These are phyloP conservation scores for Fusarium luffae DNA, from an alignment of 2,329 filamentous ascomycete genomes.

Conservation along the genomic window DNA sequence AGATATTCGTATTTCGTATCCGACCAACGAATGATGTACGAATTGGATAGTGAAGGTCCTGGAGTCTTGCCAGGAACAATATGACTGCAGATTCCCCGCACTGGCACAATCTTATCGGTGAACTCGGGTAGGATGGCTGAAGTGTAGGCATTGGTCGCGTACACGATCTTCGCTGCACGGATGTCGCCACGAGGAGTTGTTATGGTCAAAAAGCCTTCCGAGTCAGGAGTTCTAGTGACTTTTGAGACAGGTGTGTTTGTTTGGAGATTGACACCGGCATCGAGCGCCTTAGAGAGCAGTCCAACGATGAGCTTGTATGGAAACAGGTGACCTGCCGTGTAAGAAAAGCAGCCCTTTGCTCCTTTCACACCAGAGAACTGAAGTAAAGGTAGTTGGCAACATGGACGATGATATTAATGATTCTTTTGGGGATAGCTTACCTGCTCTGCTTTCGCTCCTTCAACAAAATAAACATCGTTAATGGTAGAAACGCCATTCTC, in stretches of 20 bases:
- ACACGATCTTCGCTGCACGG: neutral
- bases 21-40: constrained; percentile 4
- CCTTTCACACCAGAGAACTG: neutral
- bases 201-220: neutral
- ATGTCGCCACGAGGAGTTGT: neutral
- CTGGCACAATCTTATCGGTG: neutral
- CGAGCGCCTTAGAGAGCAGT: neutral
- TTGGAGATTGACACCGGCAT: neutral
- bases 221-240: neutral
- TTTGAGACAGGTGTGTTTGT: neutral
- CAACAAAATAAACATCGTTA: neutral
- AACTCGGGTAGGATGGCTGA: neutral
- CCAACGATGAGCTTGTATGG: constrained; percentile 9
- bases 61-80: neutral
- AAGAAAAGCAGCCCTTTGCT: neutral
- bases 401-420: neutral
- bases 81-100: constrained; percentile 5
- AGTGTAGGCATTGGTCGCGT: neutral
- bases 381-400: rapidly evolving
- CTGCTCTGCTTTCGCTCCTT: neutral
- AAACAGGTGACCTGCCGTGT: neutral
- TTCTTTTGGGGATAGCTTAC: neutral
- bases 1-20: constrained; percentile 9
- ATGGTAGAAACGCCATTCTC: neutral
- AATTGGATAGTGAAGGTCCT: neutral